Evolutionary conservation across 345 rosid species (phyloP).

Genomic region (Lepidium didymum): DNA sequence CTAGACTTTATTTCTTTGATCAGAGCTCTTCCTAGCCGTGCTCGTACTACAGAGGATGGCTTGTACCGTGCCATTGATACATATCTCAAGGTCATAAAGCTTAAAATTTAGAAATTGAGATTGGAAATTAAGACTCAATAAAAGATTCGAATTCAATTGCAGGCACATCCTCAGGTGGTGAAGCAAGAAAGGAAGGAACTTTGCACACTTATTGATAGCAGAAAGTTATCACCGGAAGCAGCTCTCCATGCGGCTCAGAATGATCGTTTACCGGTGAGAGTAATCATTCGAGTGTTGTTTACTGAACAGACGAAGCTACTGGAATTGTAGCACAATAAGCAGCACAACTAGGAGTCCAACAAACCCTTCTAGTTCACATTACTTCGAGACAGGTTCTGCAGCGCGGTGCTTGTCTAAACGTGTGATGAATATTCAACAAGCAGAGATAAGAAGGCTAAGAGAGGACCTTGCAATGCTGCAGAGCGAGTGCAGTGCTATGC

Average conservation of each 20-base stretch:
- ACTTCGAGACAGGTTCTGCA: conserved; percentile 28
- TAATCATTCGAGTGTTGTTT: conserved; percentile 70
- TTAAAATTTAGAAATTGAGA: not conserved
- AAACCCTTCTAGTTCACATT: conserved; percentile 24
- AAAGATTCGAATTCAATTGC: not conserved
- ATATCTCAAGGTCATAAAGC: conserved; percentile 57
- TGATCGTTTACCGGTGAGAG: conserved; percentile 77
- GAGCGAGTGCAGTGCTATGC: conserved; percentile 55
- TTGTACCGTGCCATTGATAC: conserved; percentile 86
- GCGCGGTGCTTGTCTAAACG: conserved; percentile 68
- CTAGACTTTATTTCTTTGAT: conserved; percentile 50
- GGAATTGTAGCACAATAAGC: conserved; percentile 62
- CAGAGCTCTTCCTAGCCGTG: conserved; percentile 56
- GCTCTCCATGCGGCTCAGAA: conserved; percentile 81
- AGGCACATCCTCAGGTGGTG: conserved; percentile 69
- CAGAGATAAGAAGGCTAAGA: conserved; percentile 55
- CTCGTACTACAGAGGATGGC: conserved; percentile 70
- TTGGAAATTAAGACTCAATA: not conserved
- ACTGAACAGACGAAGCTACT: conserved; percentile 75
- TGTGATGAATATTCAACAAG: conserved; percentile 47
- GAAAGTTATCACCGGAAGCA: conserved; percentile 75
- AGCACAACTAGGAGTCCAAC: conserved; percentile 53
- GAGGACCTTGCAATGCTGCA: conserved; percentile 71
- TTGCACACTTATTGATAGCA: conserved; percentile 62
- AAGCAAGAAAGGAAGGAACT: conserved; percentile 82